Evolutionary conservation across 75 land plant genomes (phyloP), one percentile per base, ranked within the genome.

Genomic region (Selaginella tamariscina): DNA sequence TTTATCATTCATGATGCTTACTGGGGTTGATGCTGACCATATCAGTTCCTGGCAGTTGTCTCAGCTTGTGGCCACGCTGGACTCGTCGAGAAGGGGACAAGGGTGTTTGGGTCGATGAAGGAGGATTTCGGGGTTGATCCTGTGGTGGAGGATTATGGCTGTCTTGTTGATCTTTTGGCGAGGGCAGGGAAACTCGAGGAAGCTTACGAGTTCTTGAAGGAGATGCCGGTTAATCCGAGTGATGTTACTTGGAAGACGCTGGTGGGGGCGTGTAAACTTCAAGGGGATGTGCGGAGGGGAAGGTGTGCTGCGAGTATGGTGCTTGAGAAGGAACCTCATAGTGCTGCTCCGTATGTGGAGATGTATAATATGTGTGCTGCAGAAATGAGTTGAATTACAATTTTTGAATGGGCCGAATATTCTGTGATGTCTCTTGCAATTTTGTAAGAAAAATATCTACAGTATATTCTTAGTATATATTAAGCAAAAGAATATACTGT

Each of bases 1-100:
- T n/a, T n/a, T n/a, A n/a, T n/a, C n/a, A n/a, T n/a, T n/a, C n/a
- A n/a, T n/a, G n/a, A n/a, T n/a, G n/a, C n/a, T n/a, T n/a, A n/a
- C n/a, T n/a, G n/a, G n/a, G n/a, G n/a, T n/a, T n/a, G n/a, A n/a
- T n/a, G n/a, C n/a, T n/a, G n/a, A n/a, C n/a, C n/a, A n/a, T n/a
- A n/a, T n/a, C n/a, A n/a, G n/a, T 49, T 49, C 20, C 54, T 49
- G 11, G 20, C 20, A 11, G 20, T 49, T 49, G 18, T 49, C 20
- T 11, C 68, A 54, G 79, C 79, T 15, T 77, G 79, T 21, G 72
- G 76, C 33, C 79, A 77, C 68, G 65, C 64, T 29, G 79, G 79
- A 9, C 55, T 73, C 22, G 71, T 73, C 13, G 56, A 68, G 1
- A 26, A 27, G 55, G 76, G 78, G 21, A 24, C 22, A 27, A 1